Evolutionary conservation across 805 yeast species (phyloP).

Genomic region (Metschnikowia colocasiae): DNA sequence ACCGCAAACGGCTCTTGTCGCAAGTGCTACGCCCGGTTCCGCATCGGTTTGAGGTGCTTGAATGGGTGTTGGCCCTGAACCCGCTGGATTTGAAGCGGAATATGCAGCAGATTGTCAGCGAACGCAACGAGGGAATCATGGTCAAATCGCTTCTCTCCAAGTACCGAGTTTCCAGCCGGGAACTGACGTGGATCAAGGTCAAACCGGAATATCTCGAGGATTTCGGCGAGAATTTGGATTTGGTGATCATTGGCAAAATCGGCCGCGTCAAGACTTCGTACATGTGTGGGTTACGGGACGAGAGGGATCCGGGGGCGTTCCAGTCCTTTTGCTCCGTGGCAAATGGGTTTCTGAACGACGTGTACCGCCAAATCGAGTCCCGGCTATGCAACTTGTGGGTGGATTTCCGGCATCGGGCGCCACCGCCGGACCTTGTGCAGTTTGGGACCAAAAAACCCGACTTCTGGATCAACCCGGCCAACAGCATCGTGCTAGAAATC

Average conservation of each 20-base stretch:
- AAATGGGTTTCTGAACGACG: conserved; percentile 71
- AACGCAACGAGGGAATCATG: conserved; percentile 77
- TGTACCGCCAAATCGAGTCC: conserved; percentile 55
- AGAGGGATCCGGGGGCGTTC: conserved; percentile 41
- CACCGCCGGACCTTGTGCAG: conserved; percentile 31
- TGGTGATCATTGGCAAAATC: conserved; percentile 72
- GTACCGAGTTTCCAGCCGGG: conserved; percentile 61
- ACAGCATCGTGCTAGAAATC: conserved; percentile 76
- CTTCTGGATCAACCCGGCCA: conserved; percentile 75
- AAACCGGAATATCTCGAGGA: conserved; percentile 88
- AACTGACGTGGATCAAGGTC: conserved; percentile 76
- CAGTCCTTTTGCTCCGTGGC: conserved; percentile 75
- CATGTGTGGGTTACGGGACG: conserved; percentile 65
- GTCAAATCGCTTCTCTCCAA: conserved; percentile 58
- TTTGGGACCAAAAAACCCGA: conserved; percentile 65
- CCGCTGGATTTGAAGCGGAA: conserved; percentile 54
- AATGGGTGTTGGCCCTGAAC: conserved; percentile 35
- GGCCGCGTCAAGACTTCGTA: conserved; percentile 69
- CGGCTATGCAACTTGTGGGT: conserved; percentile 62
- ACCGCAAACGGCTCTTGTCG: conserved; percentile 52
- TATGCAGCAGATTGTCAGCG: conserved; percentile 54
- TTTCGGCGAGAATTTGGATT: conserved; percentile 82
- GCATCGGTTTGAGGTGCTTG: conserved; percentile 48
- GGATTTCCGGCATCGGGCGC: conserved; percentile 29
- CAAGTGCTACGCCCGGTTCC: conserved; percentile 45